Evolutionary conservation across 108 stramenopile species (phyloP).

Genomic region (Skeletonema costatum): DNA sequence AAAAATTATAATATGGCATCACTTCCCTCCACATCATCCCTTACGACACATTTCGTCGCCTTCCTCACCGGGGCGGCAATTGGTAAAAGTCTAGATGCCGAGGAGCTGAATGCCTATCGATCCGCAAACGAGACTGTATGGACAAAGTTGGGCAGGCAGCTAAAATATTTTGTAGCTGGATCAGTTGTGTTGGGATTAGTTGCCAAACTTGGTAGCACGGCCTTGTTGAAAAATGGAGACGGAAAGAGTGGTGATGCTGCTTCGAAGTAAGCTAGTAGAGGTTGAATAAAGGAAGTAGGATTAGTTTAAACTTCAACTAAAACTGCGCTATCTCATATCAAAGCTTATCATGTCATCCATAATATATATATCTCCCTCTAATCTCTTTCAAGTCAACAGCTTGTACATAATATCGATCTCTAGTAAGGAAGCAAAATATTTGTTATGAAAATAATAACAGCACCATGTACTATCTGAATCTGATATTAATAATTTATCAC

Average conservation of each 20-base stretch:
- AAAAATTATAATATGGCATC: slow-evolving; percentile 14
- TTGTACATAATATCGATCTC: background rate
- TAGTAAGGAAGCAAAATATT: no score
- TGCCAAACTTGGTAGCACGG: slow-evolving; percentile 8
- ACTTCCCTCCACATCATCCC: slow-evolving; percentile 19
- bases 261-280: background rate
- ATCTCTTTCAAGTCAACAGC: background rate
- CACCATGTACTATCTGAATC: background rate
- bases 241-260: background rate
- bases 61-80: slow-evolving; percentile 19
- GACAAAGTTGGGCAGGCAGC: background rate
- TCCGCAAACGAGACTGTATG: slow-evolving; percentile 2
- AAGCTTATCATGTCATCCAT: background rate
- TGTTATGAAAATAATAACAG: no score
- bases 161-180: slow-evolving; percentile 9
- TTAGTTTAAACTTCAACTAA: background rate
- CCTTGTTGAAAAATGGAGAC: slow-evolving; percentile 6
- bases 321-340: background rate
- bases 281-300: background rate
- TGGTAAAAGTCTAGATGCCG: slow-evolving; percentile 27
- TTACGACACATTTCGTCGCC: slow-evolving; percentile 20
- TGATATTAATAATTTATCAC: background rate
- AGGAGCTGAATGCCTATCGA: slow-evolving; percentile 33
- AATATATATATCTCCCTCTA: background rate
- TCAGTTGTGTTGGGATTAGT: slow-evolving; percentile 18